A percentile compares a stretch with the other conserved stretches of the same genome.
Evolutionary conservation across 768 basidiomycete genomes (phyloP).

Genomic region (Tricholomella constricta): DNA sequence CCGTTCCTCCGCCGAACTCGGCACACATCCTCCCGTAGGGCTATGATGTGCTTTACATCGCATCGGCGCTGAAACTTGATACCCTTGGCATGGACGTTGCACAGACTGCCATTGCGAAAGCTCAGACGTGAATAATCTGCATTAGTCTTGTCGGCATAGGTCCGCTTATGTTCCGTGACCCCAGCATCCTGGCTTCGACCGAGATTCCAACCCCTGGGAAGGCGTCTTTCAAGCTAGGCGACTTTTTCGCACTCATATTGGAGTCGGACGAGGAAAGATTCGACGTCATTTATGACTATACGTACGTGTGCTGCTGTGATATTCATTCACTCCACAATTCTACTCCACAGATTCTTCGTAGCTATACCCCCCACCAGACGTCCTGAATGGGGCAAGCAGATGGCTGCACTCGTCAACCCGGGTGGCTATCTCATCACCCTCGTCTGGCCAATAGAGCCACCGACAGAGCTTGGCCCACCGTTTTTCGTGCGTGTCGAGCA

Average conservation of each 20-base stretch:
- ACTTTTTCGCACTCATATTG: slow-evolving; percentile 55
- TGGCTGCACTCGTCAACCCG: slow-evolving; percentile 55
- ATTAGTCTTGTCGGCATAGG: neutral
- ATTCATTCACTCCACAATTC: neutral
- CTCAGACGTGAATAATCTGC: slow-evolving; percentile 34
- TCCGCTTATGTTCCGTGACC: neutral
- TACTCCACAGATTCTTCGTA: slow-evolving; percentile 61
- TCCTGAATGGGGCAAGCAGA: slow-evolving; percentile 57
- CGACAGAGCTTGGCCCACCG: slow-evolving; percentile 56
- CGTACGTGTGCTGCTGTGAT: slow-evolving; percentile 35
- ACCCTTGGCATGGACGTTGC: slow-evolving; percentile 60
- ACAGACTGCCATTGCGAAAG: slow-evolving; percentile 50
- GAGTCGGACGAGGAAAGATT: slow-evolving; percentile 41
- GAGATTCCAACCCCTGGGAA: slow-evolving; percentile 25
- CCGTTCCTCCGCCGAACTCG: neutral
- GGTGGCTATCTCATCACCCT: slow-evolving; percentile 66
- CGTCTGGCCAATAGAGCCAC: slow-evolving; percentile 54
- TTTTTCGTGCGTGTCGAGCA: slow-evolving; percentile 60
- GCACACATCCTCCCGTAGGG: slow-evolving; percentile 41
- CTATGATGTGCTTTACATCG: slow-evolving; percentile 60
- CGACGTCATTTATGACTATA: slow-evolving; percentile 68
- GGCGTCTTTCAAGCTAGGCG: slow-evolving; percentile 40
- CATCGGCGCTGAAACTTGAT: slow-evolving; percentile 47
- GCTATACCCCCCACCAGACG: slow-evolving; percentile 62
- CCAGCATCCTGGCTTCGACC: slow-evolving; percentile 5